Conservation (phyloP, 176 grass and related monocot species). For the Otatea glauca region DNA sequence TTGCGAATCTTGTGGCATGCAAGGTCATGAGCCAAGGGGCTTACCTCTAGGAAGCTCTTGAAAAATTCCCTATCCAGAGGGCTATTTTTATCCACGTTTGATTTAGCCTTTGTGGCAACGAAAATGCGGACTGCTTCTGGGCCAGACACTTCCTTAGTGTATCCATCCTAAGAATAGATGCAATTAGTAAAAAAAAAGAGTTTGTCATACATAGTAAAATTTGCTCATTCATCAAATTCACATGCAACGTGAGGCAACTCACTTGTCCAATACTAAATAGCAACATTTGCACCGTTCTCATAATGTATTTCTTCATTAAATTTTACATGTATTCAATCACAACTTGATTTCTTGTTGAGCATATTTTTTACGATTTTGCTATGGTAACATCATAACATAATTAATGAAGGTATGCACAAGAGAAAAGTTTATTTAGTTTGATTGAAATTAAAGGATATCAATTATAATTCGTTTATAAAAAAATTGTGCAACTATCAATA, state of each 20-base stretch:
- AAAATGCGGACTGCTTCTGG: slow-evolving; percentile 58
- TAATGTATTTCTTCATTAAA: slow-evolving; percentile 8
- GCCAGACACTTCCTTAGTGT: slow-evolving; percentile 75
- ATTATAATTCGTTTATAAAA: background rate
- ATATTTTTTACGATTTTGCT: background rate
- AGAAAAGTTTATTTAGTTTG: slow-evolving; percentile 10
- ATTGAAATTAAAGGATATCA: slow-evolving; percentile 7
- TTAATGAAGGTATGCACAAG: background rate
- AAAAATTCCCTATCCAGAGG: slow-evolving; percentile 66
- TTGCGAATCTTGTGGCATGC: background rate
- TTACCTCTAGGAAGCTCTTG: slow-evolving; percentile 74
- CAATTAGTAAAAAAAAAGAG: background rate
- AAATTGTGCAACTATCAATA: background rate
- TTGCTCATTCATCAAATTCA: background rate
- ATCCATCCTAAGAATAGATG: slow-evolving; percentile 68
- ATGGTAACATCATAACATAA: background rate
- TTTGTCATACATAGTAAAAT: slow-evolving; percentile 12
- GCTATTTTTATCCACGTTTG: slow-evolving; percentile 54
- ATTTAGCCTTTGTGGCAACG: slow-evolving; percentile 74
- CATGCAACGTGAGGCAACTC: background rate
- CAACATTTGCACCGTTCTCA: background rate
- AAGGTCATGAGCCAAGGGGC: background rate
- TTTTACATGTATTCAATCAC: background rate
- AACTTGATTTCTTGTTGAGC: background rate
- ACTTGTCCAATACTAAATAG: slow-evolving; percentile 11